Base-by-base conservation (phyloP, 179 eudicot genomes). In the Corrigiola litoralis region DNA sequence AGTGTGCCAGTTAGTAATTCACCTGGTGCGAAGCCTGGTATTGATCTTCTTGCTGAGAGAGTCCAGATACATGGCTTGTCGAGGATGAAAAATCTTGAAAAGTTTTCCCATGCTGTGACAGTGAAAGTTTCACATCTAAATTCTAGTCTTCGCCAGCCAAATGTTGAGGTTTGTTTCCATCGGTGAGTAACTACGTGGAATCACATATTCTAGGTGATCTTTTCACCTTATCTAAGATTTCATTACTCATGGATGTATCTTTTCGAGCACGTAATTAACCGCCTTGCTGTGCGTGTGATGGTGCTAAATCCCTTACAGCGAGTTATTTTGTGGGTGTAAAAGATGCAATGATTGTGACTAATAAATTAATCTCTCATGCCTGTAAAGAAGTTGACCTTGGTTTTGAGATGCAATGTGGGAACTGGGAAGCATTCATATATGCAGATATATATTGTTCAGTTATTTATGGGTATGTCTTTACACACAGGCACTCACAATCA, bases 101-200 rank as follows among this genome's bases (percentile, higher is more conserved):
- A 62, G 71, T 83, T 81, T 72, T 77, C 94, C 50, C 73, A 86
- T 82, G 81, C 87, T 0, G 63, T 85, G 40, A 76, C 81, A 65
- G 84, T 94, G 38, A 88, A 81, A 53, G 95, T 88, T 58, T 69
- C 92, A 46, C 54, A 58, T 54, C 63, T 71, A 23, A 81, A 69
- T 70, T 75, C 85, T 64, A 78, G 78, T 75, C 68, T 73, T 29
- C 83, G 67, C 46, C 69, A 52, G 25, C 84, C 86, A 58, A 80
- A 61, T 53, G 70, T 84, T 38, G 85, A 86, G 62, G 72, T 90
- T 66, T 91, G 97, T 76, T 94, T 94, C 81, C 99, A 91, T 40
- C 81, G 94, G 99, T 87, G 65, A 80, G 84, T 75, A 34, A 9
- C 1, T 24, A 9, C 25, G 23, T 16, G 34, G 33, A 37, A 27